phyloP scores from a whole-genome alignment of 2,329 filamentous ascomycete genomes.

The Furcasterigmium furcatum region DNA sequence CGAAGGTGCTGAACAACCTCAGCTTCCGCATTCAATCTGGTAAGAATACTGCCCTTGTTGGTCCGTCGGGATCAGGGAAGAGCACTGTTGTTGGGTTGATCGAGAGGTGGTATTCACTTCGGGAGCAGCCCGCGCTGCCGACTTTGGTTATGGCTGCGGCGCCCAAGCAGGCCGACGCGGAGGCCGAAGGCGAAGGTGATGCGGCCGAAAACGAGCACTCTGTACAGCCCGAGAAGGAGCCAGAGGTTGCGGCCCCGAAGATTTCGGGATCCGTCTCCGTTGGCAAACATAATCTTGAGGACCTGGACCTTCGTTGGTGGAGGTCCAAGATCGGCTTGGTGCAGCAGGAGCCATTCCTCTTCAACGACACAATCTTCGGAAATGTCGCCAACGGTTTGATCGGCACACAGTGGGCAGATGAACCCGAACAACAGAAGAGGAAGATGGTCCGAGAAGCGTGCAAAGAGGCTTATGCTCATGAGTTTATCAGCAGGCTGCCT shows the following conservation, averaged over 20 bases:
- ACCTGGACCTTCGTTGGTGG: slow-evolving; percentile 33
- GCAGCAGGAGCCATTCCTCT: slow-evolving; percentile 54
- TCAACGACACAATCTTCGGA: slow-evolving; percentile 47
- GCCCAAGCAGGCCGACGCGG: too few relatives aligned
- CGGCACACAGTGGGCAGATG: slow-evolving; percentile 29
- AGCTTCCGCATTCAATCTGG: slow-evolving; percentile 15
- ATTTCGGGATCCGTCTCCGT: slow-evolving; percentile 10
- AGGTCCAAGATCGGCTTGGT: slow-evolving; percentile 45
- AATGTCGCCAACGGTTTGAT: slow-evolving; percentile 45
- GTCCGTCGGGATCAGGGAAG: slow-evolving; percentile 40
- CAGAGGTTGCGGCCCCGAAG: background rate
- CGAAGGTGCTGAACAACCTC: slow-evolving; percentile 28
- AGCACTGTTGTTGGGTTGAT: slow-evolving; percentile 38
- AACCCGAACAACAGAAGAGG: slow-evolving; percentile 32
- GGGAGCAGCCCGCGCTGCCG: slow-evolving; percentile 6
- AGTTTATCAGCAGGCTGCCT: slow-evolving; percentile 49
- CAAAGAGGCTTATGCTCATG: slow-evolving; percentile 46
- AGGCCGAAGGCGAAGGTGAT: too few relatives aligned
- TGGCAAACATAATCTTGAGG: slow-evolving; percentile 13
- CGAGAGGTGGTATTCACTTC: slow-evolving; percentile 34
- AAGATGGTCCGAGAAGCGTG: slow-evolving; percentile 44
- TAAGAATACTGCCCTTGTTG: slow-evolving; percentile 33
- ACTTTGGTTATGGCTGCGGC: too few relatives aligned
- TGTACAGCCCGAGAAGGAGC: too few relatives aligned
- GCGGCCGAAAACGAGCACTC: too few relatives aligned